A percentile compares a stretch with the other conserved stretches of the same genome.
Conservation (phyloP, 352 stramenopile species). For the Pythium phragmiticola region DNA sequence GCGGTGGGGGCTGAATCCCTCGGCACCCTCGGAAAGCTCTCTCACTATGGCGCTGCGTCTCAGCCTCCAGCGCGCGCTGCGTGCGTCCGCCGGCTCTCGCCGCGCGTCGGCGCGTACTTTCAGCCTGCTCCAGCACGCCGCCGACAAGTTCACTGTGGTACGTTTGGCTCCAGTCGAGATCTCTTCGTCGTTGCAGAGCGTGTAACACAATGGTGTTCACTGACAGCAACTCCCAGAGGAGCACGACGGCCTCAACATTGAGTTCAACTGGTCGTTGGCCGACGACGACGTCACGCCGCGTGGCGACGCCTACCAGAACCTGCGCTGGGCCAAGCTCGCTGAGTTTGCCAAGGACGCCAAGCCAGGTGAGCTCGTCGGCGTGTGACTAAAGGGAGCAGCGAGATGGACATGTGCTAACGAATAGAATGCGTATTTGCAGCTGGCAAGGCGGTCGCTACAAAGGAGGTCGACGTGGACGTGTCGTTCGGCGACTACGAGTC, state of each 20-base stretch:
- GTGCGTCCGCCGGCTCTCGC: slow-evolving; percentile 30
- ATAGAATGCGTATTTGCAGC: slow-evolving; percentile 23
- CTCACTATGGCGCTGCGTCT: slow-evolving; percentile 56
- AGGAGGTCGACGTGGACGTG: slow-evolving; percentile 70
- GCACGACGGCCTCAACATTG: slow-evolving; percentile 78
- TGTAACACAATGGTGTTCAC: not conserved
- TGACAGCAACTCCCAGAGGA: slow-evolving; percentile 71
- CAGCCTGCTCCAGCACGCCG: slow-evolving; percentile 52
- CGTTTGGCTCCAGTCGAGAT: slow-evolving; percentile 10
- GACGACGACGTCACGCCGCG: slow-evolving; percentile 80
- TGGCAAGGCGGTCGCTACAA: slow-evolving; percentile 50
- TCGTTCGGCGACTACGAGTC: slow-evolving; percentile 67
- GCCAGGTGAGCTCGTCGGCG: slow-evolving; percentile 31
- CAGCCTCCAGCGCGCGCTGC: slow-evolving; percentile 51
- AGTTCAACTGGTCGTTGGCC: slow-evolving; percentile 86
- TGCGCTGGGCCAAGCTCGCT: slow-evolving; percentile 61
- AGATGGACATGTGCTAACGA: not conserved
- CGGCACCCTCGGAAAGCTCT: slow-evolving; percentile 16
- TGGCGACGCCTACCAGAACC: slow-evolving; percentile 77
- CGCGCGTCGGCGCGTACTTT: slow-evolving; percentile 34
- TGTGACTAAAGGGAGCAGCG: not conserved
- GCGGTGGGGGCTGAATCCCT: slow-evolving; percentile 18
- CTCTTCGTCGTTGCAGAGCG: no score
- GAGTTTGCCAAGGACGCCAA: slow-evolving; percentile 68
- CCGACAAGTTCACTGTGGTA: slow-evolving; percentile 80